Conservation (phyloP, 345 rosid species). For the Streptanthus diversifolius region DNA sequence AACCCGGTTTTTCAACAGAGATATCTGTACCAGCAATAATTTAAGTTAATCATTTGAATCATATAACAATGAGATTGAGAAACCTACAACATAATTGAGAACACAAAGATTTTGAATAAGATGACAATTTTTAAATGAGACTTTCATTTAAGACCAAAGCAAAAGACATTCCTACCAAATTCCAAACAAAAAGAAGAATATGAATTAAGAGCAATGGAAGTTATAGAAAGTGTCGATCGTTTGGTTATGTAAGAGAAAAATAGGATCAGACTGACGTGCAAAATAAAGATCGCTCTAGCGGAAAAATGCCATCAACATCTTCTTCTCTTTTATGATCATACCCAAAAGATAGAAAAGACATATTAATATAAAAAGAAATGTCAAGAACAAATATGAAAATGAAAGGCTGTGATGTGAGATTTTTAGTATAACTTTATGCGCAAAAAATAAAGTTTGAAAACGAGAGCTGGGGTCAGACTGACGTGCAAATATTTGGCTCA, state of each 20-base stretch:
- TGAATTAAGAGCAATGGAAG: neutral
- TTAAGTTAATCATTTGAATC: neutral
- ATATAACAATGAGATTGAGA: neutral
- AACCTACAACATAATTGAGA: neutral
- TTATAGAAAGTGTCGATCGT: neutral
- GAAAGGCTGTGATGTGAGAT: neutral
- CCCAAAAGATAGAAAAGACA: slow-evolving; percentile 4
- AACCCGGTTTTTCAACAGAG: slow-evolving; percentile 64
- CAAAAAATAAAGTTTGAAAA: neutral
- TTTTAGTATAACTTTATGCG: neutral
- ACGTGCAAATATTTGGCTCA: slow-evolving; percentile 59
- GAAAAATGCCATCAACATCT: slow-evolving; percentile 21
- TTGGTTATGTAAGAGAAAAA: neutral
- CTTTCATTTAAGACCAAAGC: neutral
- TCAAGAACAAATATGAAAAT: neutral
- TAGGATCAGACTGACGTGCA: slow-evolving; percentile 49
- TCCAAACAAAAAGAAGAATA: neutral
- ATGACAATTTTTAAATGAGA: neutral
- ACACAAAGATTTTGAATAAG: neutral
- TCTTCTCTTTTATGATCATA: slow-evolving; percentile 13
- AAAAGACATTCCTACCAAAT: neutral
- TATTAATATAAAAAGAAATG: neutral
- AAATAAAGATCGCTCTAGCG: slow-evolving; percentile 35
- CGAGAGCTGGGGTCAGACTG: slow-evolving; percentile 50
- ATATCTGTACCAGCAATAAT: slow-evolving; percentile 45